Evolutionary conservation across 2,329 filamentous ascomycete species (phyloP), one percentile per base, ranked within the genome.

Genomic region (Colletotrichum karsti): DNA sequence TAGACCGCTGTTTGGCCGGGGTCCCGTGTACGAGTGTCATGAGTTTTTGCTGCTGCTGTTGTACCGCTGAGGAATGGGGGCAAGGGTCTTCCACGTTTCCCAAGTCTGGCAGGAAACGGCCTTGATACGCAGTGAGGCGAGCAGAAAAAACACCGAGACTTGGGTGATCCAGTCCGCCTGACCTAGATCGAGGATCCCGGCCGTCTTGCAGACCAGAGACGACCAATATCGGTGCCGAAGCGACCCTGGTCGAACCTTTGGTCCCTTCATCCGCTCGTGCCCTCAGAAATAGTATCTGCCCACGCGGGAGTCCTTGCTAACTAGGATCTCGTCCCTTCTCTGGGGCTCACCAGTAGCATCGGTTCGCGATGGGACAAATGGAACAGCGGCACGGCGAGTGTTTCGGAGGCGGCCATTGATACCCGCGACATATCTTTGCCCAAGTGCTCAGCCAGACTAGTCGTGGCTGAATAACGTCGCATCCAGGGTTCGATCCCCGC

Each of bases 231-330:
- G 42, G 44, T 64, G 37, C 51, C 44, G 53, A 37, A 53, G 59
- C 64, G 18, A 64, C 42, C 64, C 64, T 13, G 22, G 60, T 67
- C 60, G 64, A 67, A 64, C 59, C 30, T 67, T 53, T 64, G 59
- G 53, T 56, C 64, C 64, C 60, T 67, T 67, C 59, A 54, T 67
- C 53, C 53, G 60, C 58, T 50, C 35, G n/a, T 39, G 39, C 39
- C 35, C 22, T 66, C 65, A 67, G 30, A 66, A 67, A 69, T 66
- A 69, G 54, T 54, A 60, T 26, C 37, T 30, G 28, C 9, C 30
- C 48, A 69, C 33, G 66, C 66, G 62, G 62, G 55, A 69, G 60
- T 37, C 64, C 64, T 44, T 58, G 59, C 51, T 42, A 50, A 55
- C 41, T 35, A 28, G 48, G 42, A 13, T 35, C 22, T 30, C n/a